Evolutionary conservation across 805 yeast genomes (phyloP), one percentile per base, ranked within the genome.

Genomic region (Scheffersomyces ergatensis): DNA sequence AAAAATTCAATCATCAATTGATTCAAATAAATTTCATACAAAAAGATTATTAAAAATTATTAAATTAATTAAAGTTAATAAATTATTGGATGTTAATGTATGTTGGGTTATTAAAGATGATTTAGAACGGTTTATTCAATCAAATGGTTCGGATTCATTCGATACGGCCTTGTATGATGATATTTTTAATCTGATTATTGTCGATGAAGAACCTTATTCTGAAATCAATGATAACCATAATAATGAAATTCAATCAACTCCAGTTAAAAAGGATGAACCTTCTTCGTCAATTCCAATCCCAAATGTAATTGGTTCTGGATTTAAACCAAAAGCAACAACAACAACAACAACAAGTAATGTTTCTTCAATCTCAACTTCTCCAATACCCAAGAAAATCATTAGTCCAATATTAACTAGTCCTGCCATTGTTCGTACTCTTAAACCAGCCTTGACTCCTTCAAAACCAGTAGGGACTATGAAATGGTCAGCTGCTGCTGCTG

Each of bases 401-500:
- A 51, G 57, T 14, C 60, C 62, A 7, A 73, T 67, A 14, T 40
- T 59, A 5, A 45, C 66, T 0, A 64, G 65, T 33, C 70, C 72
- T 3, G 74, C 63, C 4, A 68, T 70, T 23, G 60, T 70, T 26
- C 67, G 67, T 37, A 67, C 65, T 5, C 57, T 77, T 47, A 77
- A 76, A 51, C 83, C 84, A 1, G 81, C 83, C 1, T 62, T 77
- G 3, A 65, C 76, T 5, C 83, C 83, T 11, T 58, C 72, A 1
- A 73, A 73, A 49, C 78, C 80, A 7, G 67, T 74, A 7, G 78
- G 79, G 12, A 78, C 74, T 36, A 58, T 79, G 39, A 78, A 78
- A 52, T 79, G 82, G 69, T 68, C 83, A 0, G 64, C 79, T 1
- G 80, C 80, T 4, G 82, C 80, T 4, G 76, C 76, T 5, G 73